Conservation (phyloP, 768 basidiomycete species). For the Pisolithus orientalis region DNA sequence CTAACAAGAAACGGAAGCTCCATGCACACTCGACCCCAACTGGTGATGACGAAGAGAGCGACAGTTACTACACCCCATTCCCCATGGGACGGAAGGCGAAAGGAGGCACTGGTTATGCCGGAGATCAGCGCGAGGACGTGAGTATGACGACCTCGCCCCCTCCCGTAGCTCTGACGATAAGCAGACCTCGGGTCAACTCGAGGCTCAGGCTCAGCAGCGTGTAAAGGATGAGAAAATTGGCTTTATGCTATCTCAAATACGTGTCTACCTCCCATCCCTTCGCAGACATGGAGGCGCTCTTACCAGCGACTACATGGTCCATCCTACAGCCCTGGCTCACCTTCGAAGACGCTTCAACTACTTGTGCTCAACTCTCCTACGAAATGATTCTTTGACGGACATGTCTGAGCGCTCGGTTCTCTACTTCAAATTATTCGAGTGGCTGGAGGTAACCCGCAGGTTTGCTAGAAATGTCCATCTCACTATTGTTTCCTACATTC, state of each 20-base stretch:
- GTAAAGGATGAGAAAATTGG: conserved; percentile 71
- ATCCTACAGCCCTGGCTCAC: conserved; percentile 88
- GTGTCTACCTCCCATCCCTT: conserved; percentile 79
- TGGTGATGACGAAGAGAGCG: conserved; percentile 52
- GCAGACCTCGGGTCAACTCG: conserved; percentile 74
- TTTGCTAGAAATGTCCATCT: background rate
- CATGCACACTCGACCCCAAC: conserved; percentile 22
- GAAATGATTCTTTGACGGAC: conserved; percentile 90
- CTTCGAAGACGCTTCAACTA: conserved; percentile 87
- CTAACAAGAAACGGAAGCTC: conserved; percentile 38
- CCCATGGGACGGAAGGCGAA: conserved; percentile 59
- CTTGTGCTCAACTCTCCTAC: conserved; percentile 76
- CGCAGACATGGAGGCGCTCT: conserved; percentile 69
- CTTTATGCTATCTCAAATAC: conserved; percentile 59
- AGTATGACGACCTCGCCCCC: conserved; percentile 6
- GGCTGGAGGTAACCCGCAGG: conserved; percentile 67
- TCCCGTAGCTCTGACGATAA: conserved; percentile 4
- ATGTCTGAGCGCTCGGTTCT: conserved; percentile 85
- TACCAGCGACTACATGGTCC: conserved; percentile 87
- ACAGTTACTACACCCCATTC: conserved; percentile 35
- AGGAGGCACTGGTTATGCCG: conserved; percentile 85
- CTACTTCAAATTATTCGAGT: conserved; percentile 86
- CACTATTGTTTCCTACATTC: conserved; percentile 3
- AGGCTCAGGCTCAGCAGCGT: conserved; percentile 68
- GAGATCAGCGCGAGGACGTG: conserved; percentile 79